These are phyloP conservation scores for Salpingoeca rosetta DNA, from an alignment of 78 protist genomes.

Conservation along the genomic window DNA sequence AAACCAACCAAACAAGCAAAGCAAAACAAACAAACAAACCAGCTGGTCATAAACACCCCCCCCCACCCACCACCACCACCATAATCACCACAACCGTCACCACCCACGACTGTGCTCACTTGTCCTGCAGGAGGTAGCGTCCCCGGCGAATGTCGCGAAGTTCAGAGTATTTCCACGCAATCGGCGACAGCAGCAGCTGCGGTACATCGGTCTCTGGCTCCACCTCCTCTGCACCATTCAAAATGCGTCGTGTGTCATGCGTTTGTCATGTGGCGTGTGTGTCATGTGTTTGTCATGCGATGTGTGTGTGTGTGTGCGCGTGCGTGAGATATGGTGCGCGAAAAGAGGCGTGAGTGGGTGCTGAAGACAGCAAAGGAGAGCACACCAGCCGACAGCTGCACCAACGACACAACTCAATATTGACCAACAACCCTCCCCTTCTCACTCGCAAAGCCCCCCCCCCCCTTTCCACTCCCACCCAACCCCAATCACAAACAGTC, in stretches of 20 bases:
- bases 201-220: too few species aligned
- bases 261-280: too few species aligned
- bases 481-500: too few species aligned
- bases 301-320: not conserved
- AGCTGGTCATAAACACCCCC: not conserved
- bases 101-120: not conserved
- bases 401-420: not conserved
- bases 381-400: not conserved
- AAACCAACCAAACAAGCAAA: too few species aligned
- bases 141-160: conserved; percentile 35
- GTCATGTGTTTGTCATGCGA: not conserved
- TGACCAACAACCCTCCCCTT: not conserved
- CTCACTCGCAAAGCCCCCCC: not conserved
- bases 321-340: not conserved
- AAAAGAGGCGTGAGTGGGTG: not conserved
- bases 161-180: not conserved
- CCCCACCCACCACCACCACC: too few species aligned
- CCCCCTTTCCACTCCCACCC: too few species aligned
- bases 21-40: too few species aligned
- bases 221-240: too few species aligned
- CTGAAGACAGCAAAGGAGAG: not conserved
- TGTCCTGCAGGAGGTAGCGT: conserved; percentile 41
- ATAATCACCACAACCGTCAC: too few species aligned
- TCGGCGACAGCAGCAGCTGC: not conserved
- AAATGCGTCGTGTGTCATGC: too few species aligned